Evolutionary conservation across 1,284 basidiomycete genomes (phyloP).

Genomic region (Ustilago shanxiensis): DNA sequence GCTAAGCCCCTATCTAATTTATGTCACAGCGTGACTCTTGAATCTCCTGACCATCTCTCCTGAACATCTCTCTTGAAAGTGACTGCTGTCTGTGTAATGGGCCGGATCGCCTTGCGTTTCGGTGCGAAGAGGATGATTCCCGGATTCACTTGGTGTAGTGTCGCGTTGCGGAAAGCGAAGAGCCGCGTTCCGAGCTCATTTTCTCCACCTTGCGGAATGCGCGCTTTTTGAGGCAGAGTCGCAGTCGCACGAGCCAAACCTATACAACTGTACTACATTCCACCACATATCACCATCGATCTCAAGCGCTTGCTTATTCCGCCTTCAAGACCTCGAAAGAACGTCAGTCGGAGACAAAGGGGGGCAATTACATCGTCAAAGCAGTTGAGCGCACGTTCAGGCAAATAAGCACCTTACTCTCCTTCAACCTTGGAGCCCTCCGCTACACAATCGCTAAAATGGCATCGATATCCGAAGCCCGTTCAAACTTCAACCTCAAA

Average conservation of each 20-base stretch:
- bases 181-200: constrained; percentile 5
- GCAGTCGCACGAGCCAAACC: constrained; percentile 29
- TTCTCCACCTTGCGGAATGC: constrained; percentile 15
- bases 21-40: not conserved
- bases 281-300: not conserved
- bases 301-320: not conserved
- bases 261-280: not conserved
- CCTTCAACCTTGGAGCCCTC: no score
- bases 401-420: no score
- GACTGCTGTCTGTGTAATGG: not conserved
- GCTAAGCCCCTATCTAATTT: not conserved
- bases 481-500: constrained; percentile 77
- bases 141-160: no score
- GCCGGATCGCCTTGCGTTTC: not conserved
- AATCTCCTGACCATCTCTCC: not conserved
- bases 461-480: constrained; percentile 41
- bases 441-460: constrained; percentile 9
- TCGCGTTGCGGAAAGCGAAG: not conserved
- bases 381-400: no score
- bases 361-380: no score
- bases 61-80: not conserved
- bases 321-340: not conserved
- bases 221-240: constrained; percentile 3
- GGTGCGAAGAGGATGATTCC: not conserved
- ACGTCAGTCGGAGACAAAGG: no score